Evolutionary conservation across 495 filamentous ascomycete genomes (phyloP).

Genomic region (Platismatia glauca): DNA sequence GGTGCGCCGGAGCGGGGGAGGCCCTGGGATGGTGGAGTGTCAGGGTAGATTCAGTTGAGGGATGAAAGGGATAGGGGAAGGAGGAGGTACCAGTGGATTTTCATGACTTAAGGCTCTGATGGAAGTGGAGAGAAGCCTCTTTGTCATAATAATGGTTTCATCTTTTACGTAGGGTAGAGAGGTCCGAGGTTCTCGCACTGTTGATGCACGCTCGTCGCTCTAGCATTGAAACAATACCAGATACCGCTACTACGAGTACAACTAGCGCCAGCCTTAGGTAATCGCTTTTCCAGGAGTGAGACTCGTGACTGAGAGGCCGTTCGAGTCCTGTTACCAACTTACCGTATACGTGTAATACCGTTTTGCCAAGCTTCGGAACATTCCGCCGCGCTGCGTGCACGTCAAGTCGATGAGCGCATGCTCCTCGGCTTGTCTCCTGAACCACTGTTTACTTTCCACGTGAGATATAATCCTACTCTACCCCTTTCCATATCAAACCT

Average conservation of each 20-base stretch:
- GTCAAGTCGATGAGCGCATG: conserved; percentile 5
- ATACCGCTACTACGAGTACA: too few species aligned
- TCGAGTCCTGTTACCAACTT: neutral
- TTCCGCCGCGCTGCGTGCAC: neutral
- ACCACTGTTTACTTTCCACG: neutral
- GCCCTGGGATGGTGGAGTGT: neutral
- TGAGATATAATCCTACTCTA: neutral
- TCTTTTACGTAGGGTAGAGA: neutral
- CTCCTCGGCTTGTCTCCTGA: neutral
- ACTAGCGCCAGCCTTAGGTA: too few species aligned
- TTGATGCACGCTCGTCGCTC: too few species aligned
- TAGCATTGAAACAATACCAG: too few species aligned
- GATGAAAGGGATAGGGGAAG: conserved; percentile 1
- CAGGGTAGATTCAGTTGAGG: neutral
- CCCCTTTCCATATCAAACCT: neutral
- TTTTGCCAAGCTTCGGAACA: neutral
- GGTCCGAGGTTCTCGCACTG: neutral
- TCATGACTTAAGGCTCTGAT: conserved; percentile 64
- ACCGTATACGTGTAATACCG: too few species aligned
- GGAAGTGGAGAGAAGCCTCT: conserved; percentile 54
- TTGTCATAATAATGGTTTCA: conserved; percentile 37
- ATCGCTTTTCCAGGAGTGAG: too few species aligned
- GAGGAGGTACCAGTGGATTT: conserved; percentile 64
- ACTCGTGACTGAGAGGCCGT: neutral
- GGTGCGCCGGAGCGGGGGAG: conserved; percentile 69